Conservation (phyloP, 75 land plant genomes). For the Pinus albicaulis region DNA sequence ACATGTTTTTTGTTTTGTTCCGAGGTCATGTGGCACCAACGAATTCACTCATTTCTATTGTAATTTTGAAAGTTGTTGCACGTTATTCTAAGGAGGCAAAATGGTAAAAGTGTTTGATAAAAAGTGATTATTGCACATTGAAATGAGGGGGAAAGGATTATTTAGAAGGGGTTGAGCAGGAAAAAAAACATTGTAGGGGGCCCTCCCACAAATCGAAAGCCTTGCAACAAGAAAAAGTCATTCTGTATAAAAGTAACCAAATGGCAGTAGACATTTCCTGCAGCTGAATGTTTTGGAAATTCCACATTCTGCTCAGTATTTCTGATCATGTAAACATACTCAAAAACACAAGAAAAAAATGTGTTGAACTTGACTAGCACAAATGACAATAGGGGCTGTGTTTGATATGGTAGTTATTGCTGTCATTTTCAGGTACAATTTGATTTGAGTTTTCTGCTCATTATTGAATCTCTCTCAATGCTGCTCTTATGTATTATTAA, state of each 20-base stretch:
- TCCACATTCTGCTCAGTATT: too few relatives aligned
- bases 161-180: background rate
- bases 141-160: background rate
- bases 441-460: background rate
- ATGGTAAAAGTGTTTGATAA: background rate
- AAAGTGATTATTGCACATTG: background rate
- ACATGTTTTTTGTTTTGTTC: background rate
- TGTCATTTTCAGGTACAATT: too few relatives aligned
- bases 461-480: background rate
- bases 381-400: background rate
- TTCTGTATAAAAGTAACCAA: background rate
- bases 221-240: background rate
- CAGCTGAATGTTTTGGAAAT: too few relatives aligned
- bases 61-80: background rate
- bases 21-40: background rate
- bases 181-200: background rate
- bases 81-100: background rate
- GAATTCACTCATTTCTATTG: background rate
- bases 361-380: too few relatives aligned
- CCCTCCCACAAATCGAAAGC: background rate
- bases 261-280: background rate
- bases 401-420: too few relatives aligned
- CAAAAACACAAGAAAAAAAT: too few relatives aligned
- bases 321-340: too few relatives aligned
- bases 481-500: background rate